Evolutionary conservation across 805 yeast species (phyloP).

Genomic region (Cyberlindnera veronae): DNA sequence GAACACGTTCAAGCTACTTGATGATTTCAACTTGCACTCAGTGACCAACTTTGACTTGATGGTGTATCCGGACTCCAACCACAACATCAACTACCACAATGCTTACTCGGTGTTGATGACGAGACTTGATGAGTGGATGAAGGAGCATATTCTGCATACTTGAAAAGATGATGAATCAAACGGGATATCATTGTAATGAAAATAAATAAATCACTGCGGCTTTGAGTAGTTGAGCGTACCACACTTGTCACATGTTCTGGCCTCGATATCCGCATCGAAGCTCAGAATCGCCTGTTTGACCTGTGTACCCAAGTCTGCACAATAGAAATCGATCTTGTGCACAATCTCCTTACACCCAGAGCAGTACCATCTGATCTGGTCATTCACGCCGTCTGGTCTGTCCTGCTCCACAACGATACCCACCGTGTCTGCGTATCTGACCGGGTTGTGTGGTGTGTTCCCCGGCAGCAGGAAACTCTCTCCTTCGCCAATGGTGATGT

Average conservation of each 20-base stretch:
- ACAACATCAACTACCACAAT: constrained; percentile 73
- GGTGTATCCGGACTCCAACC: constrained; percentile 92
- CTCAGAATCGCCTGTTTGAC: constrained; percentile 75
- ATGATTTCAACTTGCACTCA: constrained; percentile 45
- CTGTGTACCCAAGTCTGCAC: constrained; percentile 84
- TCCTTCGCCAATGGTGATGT: constrained; percentile 75
- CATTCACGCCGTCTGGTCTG: constrained; percentile 68
- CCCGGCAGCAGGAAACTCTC: constrained; percentile 86
- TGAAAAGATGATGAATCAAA: not conserved
- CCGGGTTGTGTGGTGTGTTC: constrained; percentile 87
- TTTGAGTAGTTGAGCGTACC: constrained; percentile 69
- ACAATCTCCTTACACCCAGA: constrained; percentile 59
- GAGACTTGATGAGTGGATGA: constrained; percentile 57
- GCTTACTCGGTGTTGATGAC: constrained; percentile 73
- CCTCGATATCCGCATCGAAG: constrained; percentile 59
- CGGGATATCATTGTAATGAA: not conserved
- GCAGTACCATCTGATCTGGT: constrained; percentile 87
- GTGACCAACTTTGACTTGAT: constrained; percentile 83
- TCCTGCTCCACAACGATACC: constrained; percentile 93
- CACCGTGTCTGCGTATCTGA: constrained; percentile 77
- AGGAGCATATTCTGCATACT: constrained; percentile 8
- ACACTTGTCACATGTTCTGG: constrained; percentile 72
- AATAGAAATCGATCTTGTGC: constrained; percentile 67
- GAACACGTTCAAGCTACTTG: constrained; percentile 60
- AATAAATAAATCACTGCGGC: constrained; percentile 36